Percentiles rank a stretch among this genome's conserved stretches.
Conservation (phyloP, 2,329 filamentous ascomycete species). For the Xylogone sp. region DNA sequence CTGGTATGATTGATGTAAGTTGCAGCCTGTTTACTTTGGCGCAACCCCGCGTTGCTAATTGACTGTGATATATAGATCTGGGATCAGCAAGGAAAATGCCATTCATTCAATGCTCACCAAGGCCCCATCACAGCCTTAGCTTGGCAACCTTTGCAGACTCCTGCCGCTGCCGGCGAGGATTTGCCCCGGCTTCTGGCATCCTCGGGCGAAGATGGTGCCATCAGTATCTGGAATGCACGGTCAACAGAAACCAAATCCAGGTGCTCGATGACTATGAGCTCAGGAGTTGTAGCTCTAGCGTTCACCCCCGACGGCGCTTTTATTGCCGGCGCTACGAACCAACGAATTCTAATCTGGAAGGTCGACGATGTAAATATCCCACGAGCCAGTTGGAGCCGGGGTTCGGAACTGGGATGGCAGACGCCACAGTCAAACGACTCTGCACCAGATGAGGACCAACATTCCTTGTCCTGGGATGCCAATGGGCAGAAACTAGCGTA, state of each 20-base stretch:
- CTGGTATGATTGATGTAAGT: slow-evolving; percentile 58
- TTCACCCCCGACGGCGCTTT: slow-evolving; percentile 63
- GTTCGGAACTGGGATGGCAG: slow-evolving; percentile 53
- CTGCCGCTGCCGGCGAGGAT: slow-evolving; percentile 38
- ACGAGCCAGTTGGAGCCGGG: slow-evolving; percentile 55
- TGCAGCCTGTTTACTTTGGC: too few species aligned
- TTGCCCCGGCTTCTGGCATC: slow-evolving; percentile 47
- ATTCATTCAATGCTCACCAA: slow-evolving; percentile 55
- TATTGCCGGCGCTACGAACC: slow-evolving; percentile 57
- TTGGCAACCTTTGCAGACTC: slow-evolving; percentile 54
- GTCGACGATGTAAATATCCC: slow-evolving; percentile 55
- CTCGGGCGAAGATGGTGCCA: slow-evolving; percentile 59
- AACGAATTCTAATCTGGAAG: slow-evolving; percentile 61
- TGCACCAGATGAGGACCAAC: slow-evolving; percentile 55
- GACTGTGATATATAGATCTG: slow-evolving; percentile 21
- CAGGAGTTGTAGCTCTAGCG: slow-evolving; percentile 53
- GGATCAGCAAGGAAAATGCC: slow-evolving; percentile 44
- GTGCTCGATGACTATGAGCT: slow-evolving; percentile 57
- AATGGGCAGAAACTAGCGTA: slow-evolving; percentile 60
- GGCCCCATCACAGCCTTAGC: slow-evolving; percentile 54
- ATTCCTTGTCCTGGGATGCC: slow-evolving; percentile 60
- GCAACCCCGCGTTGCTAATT: too few species aligned
- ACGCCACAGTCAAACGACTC: slow-evolving; percentile 48
- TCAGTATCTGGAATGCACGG: slow-evolving; percentile 59
- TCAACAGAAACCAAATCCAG: slow-evolving; percentile 51